Evolutionary conservation across 2,329 filamentous ascomycete species (phyloP), one percentile per base, ranked within the genome.

Genomic region (Fusarium mundagurra): DNA sequence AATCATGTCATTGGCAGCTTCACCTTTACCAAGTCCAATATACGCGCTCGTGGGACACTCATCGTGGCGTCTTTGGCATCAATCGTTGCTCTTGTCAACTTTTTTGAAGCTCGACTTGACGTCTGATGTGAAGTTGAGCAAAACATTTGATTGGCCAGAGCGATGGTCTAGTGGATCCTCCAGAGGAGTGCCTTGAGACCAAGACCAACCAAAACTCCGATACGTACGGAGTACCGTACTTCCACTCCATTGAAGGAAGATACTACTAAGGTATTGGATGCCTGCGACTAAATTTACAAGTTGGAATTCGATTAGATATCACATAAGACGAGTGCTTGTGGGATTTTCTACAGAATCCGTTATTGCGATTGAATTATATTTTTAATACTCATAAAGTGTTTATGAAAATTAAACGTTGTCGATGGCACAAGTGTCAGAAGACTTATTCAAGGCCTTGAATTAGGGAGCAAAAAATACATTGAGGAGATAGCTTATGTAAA

Each of bases 21-120:
- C 84, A 94, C 95, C 92, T 94, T 95, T 87, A 96, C 90, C 73
- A 98, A 89, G 81, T 94, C 93, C 74, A 92, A 80, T 73, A 92
- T 76, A 80, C 91, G 86, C 69, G 89, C 85, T 68, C 89, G 89
- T 82, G 90, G 85, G 75, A 92, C 88, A 82, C 88, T 88, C 87
- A 92, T 91, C 78, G 85, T 89, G 82, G 78, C 81, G 81, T 82
- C 62, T 58, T 76, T 76, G 76, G 71, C 64, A 68, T 73, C 41
- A 66, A 75, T 67, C 62, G 65, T 70, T 66, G 68, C 59, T 67
- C 64, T 60, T 59, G 61, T 61, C 57, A 77, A 76, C 70, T 79
- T 78, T 80, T 79, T 73, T 69, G 27, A 69, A 78, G 60, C 74
- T 79, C 67, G 73, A 77, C 76, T 77, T 79, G 79, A 79, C 62